Evolutionary conservation across 73 alveolate species (phyloP).

Genomic region (Paramecium sexaurelia): DNA sequence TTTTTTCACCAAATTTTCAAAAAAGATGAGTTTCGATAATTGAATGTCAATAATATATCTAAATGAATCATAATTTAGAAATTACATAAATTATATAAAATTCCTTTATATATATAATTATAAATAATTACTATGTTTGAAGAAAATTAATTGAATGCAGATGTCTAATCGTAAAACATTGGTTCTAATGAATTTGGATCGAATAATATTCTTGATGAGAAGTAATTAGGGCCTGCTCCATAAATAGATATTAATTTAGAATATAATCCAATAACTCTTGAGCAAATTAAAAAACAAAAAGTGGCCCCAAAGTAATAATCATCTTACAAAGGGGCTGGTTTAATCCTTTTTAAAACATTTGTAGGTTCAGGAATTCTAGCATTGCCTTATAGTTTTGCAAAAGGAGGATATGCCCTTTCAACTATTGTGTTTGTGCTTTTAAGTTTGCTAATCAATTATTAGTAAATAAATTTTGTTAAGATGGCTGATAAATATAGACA

Average conservation of each 20-base stretch:
- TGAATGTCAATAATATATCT: no score
- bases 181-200: slow-evolving; percentile 44
- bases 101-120: no score
- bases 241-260: not conserved
- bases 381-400: slow-evolving; percentile 40
- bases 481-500: slow-evolving; percentile 49
- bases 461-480: not conserved
- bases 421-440: slow-evolving; percentile 33
- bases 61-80: no score
- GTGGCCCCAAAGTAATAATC: slow-evolving; percentile 8
- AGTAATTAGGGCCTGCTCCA: slow-evolving; percentile 4
- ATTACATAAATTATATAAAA: no score
- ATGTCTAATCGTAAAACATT: not conserved
- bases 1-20: no score
- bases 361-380: slow-evolving; percentile 68
- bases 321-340: not conserved
- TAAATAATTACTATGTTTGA: not conserved
- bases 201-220: slow-evolving; percentile 28
- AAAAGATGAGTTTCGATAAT: no score
- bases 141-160: not conserved
- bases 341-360: slow-evolving; percentile 49
- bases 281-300: not conserved
- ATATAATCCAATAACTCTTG: not conserved
- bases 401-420: slow-evolving; percentile 59
- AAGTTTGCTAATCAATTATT: slow-evolving; percentile 41